These are phyloP conservation scores for Aspergillus sojae DNA, from an alignment of 2,329 filamentous ascomycete species.

Conservation along the genomic window DNA sequence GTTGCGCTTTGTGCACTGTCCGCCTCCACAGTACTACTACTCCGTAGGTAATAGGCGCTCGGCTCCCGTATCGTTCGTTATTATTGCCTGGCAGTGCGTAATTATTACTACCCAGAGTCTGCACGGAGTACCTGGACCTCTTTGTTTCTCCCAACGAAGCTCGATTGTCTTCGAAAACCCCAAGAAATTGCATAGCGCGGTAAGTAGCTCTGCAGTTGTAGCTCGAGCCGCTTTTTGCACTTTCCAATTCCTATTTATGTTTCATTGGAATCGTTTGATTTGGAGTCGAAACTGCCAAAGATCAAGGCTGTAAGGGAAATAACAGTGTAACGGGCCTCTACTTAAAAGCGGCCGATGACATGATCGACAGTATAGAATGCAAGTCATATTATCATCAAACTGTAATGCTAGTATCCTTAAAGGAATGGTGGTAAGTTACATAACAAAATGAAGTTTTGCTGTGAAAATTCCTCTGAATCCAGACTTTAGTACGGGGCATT, in stretches of 20 bases:
- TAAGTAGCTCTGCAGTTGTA: not conserved
- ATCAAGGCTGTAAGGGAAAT: not conserved
- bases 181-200: not conserved
- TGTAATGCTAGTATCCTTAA: not conserved
- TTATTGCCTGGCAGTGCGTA: not conserved
- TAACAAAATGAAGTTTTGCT: not conserved
- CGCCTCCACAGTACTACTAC: conserved; percentile 12
- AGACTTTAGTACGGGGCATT: not conserved
- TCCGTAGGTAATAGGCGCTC: not conserved
- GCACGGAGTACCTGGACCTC: not conserved
- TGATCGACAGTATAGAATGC: not conserved
- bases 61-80: not conserved
- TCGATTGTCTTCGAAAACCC: not conserved
- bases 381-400: conserved; percentile 3
- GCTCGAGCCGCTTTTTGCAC: not conserved
- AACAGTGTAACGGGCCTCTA: not conserved
- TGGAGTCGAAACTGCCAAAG: not conserved
- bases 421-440: not conserved
- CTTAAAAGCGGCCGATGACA: not conserved
- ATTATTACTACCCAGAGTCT: conserved; percentile 1
- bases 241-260: not conserved
- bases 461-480: conserved; percentile 5
- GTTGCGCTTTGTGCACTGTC: conserved; percentile 17
- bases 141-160: not conserved
- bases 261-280: not conserved